Percentiles rank a stretch among this genome's conserved stretches.
These are phyloP conservation scores for Klebsormidium nitens DNA, from an alignment of 139 green algal species.

Conservation along the genomic window DNA sequence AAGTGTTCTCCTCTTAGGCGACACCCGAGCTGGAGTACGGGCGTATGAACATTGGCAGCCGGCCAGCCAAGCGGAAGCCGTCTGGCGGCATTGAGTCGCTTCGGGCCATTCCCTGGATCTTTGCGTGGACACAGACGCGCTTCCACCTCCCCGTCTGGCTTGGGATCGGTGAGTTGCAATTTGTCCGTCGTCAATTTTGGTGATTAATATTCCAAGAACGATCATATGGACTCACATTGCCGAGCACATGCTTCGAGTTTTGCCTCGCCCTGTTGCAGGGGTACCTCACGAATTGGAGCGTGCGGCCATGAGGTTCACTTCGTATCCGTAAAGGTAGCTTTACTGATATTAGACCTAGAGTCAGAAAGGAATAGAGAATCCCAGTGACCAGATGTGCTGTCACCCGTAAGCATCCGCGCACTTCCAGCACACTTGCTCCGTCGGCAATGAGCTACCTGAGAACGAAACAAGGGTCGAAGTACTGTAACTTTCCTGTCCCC, in stretches of 20 bases:
- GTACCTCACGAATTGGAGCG: not conserved
- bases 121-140: slow-evolving; percentile 94
- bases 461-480: no score
- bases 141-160: slow-evolving; percentile 96
- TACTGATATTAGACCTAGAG: not conserved
- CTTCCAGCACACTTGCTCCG: no score
- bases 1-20: slow-evolving; percentile 20
- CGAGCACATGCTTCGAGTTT: not conserved
- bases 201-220: not conserved
- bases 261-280: not conserved
- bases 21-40: slow-evolving; percentile 90
- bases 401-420: no score
- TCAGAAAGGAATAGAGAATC: no score
- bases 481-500: no score
- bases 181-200: not conserved
- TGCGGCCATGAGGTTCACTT: not conserved
- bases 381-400: no score
- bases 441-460: not conserved
- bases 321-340: not conserved
- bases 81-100: slow-evolving; percentile 51
- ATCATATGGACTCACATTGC: not conserved
- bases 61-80: slow-evolving; percentile 51
- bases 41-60: slow-evolving; percentile 92
- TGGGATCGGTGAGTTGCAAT: slow-evolving; percentile 61
- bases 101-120: slow-evolving; percentile 98